Conservation (phyloP, 2,329 filamentous ascomycete species). For the Seiridium unicorne region DNA sequence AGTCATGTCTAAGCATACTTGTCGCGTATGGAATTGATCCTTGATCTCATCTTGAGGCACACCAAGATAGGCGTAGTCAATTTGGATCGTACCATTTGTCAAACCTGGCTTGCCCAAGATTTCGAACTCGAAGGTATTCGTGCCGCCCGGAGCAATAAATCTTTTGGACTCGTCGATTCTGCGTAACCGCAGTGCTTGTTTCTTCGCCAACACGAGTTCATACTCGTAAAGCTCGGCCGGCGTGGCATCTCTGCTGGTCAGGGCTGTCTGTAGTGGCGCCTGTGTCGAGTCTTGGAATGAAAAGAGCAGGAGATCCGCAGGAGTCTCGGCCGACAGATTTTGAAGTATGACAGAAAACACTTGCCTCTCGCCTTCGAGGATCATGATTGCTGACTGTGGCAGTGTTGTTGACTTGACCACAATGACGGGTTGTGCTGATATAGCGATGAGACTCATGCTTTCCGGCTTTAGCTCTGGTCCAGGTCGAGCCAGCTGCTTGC, state of each 20-base stretch:
- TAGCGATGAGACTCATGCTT: slow-evolving; percentile 67
- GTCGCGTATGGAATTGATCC: slow-evolving; percentile 78
- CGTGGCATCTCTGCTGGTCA: slow-evolving; percentile 74
- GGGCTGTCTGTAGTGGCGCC: slow-evolving; percentile 69
- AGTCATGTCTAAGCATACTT: slow-evolving; percentile 76
- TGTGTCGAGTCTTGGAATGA: slow-evolving; percentile 90
- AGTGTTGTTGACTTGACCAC: slow-evolving; percentile 74
- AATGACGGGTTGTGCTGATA: slow-evolving; percentile 75
- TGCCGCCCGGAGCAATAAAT: slow-evolving; percentile 66
- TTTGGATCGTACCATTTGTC: slow-evolving; percentile 74
- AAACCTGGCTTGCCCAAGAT: slow-evolving; percentile 84
- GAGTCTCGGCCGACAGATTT: slow-evolving; percentile 69
- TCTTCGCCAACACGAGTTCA: slow-evolving; percentile 74
- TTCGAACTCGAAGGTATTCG: slow-evolving; percentile 75
- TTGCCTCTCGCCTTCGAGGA: slow-evolving; percentile 84
- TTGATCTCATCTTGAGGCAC: slow-evolving; percentile 64
- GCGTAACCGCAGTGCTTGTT: slow-evolving; percentile 62
- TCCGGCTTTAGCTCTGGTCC: slow-evolving; percentile 44
- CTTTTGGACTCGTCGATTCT: slow-evolving; percentile 50
- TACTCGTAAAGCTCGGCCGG: slow-evolving; percentile 82
- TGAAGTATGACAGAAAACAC: slow-evolving; percentile 76
- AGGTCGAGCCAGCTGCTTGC: slow-evolving; percentile 35
- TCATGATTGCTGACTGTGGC: slow-evolving; percentile 83
- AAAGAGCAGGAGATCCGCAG: slow-evolving; percentile 82
- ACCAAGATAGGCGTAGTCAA: slow-evolving; percentile 85